Conservation (phyloP, 768 basidiomycete species). For the Leccinellum rugosiceps region DNA sequence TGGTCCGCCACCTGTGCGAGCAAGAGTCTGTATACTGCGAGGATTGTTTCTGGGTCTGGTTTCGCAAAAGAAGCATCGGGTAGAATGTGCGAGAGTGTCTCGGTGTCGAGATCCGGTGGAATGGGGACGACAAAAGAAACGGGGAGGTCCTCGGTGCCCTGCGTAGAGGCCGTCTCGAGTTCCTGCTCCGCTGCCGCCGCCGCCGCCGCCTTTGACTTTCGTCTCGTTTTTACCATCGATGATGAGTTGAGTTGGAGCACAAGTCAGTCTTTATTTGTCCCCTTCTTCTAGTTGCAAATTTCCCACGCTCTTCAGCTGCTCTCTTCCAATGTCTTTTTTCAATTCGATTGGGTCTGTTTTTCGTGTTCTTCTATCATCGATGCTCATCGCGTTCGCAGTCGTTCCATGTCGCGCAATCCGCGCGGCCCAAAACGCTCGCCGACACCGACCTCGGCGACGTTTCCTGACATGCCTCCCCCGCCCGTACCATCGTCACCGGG, state of each 20-base stretch:
- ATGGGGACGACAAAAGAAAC: slow-evolving; percentile 39
- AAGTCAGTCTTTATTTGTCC: too few relatives aligned
- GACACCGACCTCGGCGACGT: slow-evolving; percentile 68
- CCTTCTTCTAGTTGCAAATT: neutral
- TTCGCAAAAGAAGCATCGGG: slow-evolving; percentile 57
- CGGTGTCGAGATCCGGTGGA: slow-evolving; percentile 67
- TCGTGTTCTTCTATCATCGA: neutral
- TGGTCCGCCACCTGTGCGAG: slow-evolving; percentile 53
- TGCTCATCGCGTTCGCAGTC: slow-evolving; percentile 36
- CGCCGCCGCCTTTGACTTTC: slow-evolving; percentile 53
- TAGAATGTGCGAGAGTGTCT: slow-evolving; percentile 54
- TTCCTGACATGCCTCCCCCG: slow-evolving; percentile 43
- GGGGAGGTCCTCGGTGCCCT: slow-evolving; percentile 35
- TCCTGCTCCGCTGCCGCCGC: slow-evolving; percentile 27
- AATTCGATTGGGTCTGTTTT: slow-evolving; percentile 69
- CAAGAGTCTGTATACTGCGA: slow-evolving; percentile 61
- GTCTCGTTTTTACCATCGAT: slow-evolving; percentile 50
- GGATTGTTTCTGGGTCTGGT: slow-evolving; percentile 56
- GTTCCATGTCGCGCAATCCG: slow-evolving; percentile 74
- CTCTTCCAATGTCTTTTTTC: slow-evolving; percentile 64
- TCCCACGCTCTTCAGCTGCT: slow-evolving; percentile 18
- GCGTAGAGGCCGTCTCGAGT: slow-evolving; percentile 33
- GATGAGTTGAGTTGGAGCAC: too few relatives aligned
- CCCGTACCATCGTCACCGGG: slow-evolving; percentile 40
- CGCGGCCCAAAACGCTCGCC: slow-evolving; percentile 68